Percentiles rank a stretch among this genome's conserved stretches.
Evolutionary conservation across 148 eudicot genomes (phyloP).

Genomic region (Camellia japonica): DNA sequence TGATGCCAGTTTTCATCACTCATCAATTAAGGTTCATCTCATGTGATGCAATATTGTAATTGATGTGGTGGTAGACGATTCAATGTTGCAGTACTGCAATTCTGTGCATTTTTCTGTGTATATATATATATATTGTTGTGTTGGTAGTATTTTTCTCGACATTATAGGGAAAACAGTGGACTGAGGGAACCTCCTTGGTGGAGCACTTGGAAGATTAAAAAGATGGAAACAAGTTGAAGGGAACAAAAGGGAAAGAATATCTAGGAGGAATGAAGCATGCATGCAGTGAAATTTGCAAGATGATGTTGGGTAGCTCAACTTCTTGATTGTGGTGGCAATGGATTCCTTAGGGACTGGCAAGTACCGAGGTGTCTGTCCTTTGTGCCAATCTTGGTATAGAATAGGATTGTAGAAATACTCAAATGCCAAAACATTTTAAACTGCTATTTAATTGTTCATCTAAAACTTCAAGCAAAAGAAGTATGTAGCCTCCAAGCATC

Average conservation of each 20-base stretch:
- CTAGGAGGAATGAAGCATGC: neutral
- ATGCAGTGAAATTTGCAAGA: neutral
- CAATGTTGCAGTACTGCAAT: too few species aligned
- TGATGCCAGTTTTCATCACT: neutral
- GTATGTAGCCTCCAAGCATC: too few species aligned
- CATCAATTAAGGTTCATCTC: neutral
- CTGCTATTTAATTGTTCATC: too few species aligned
- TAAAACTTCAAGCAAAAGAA: too few species aligned
- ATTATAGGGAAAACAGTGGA: neutral
- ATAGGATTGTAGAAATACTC: too few species aligned
- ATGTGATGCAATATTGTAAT: neutral
- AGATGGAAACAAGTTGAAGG: neutral
- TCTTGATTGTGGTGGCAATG: neutral
- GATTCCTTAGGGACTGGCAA: neutral
- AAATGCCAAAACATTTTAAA: too few species aligned
- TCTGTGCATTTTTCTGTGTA: too few species aligned
- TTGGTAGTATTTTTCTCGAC: too few species aligned
- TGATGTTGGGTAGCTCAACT: neutral
- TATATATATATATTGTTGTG: too few species aligned
- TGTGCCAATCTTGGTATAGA: neutral
- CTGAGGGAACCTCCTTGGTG: neutral
- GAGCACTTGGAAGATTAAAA: neutral
- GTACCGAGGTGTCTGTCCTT: neutral
- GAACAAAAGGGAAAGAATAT: neutral
- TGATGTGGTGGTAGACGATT: neutral